These are phyloP conservation scores for Pseudopithomyces chartarum DNA, from an alignment of 2,329 filamentous ascomycete genomes.

Conservation along the genomic window DNA sequence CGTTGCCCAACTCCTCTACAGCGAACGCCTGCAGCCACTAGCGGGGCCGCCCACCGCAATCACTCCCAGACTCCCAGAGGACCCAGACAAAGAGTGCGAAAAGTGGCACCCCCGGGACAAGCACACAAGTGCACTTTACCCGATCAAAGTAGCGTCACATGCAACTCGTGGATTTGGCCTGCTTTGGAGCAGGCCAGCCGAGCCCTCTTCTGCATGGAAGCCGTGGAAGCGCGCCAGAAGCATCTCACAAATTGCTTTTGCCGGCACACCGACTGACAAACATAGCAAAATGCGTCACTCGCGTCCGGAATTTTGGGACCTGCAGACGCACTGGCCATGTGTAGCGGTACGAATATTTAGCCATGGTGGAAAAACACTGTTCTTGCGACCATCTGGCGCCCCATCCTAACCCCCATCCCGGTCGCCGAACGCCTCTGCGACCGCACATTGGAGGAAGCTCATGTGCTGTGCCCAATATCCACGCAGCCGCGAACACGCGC, in stretches of 20 bases:
- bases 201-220: constrained; percentile 5
- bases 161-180: neutral
- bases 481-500: neutral
- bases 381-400: neutral
- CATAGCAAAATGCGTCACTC: constrained; percentile 10
- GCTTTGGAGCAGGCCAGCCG: neutral
- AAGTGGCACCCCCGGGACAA: neutral
- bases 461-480: neutral
- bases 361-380: constrained; percentile 13
- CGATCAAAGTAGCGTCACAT: constrained; percentile 11
- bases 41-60: constrained; percentile 6
- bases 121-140: constrained; percentile 1
- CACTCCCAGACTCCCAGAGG: no score
- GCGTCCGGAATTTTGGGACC: constrained; percentile 11
- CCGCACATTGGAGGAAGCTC: neutral
- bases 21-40: neutral
- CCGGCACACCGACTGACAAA: neutral
- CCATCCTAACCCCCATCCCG: neutral
- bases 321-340: neutral
- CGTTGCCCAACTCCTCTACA: constrained; percentile 7
- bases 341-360: constrained; percentile 11
- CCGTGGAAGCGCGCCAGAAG: constrained; percentile 19
- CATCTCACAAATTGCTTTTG: constrained; percentile 2
- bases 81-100: neutral
- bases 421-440: neutral